Percentiles rank a stretch among this genome's conserved stretches.
Evolutionary conservation across 2,329 filamentous ascomycete genomes (phyloP).

Genomic region (Plenodomus lindquistii): DNA sequence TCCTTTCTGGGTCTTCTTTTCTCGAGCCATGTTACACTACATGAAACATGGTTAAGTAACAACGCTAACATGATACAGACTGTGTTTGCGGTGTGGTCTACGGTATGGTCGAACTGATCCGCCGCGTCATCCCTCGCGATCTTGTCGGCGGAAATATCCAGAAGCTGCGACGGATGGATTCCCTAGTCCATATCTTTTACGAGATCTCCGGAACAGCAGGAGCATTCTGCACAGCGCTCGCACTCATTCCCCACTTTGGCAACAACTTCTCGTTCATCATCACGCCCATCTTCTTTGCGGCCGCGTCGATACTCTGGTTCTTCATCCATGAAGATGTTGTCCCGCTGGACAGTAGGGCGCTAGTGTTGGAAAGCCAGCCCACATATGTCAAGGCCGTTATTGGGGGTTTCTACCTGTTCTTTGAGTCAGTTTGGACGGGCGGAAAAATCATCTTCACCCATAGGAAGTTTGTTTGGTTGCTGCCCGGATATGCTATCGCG

Average conservation of each 20-base stretch:
- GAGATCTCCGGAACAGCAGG: conserved; percentile 54
- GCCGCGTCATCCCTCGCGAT: conserved; percentile 56
- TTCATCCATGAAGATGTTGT: conserved; percentile 51
- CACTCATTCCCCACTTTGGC: conserved; percentile 54
- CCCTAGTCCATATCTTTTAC: conserved; percentile 54
- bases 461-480: conserved; percentile 55
- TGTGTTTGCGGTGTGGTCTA: conserved; percentile 34
- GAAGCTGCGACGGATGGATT: conserved; percentile 54
- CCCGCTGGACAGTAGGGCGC: conserved; percentile 21
- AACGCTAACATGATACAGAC: conserved; percentile 20
- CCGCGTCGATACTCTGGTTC: conserved; percentile 51
- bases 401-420: conserved; percentile 50
- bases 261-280: conserved; percentile 59
- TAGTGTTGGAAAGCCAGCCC: conserved; percentile 30
- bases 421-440: conserved; percentile 53
- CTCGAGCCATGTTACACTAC: no score
- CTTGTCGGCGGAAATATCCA: conserved; percentile 57
- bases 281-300: conserved; percentile 53
- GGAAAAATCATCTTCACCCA: conserved; percentile 53
- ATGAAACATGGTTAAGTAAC: background rate
- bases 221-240: conserved; percentile 55
- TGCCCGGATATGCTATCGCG: conserved; percentile 55
- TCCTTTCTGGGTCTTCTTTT: conserved; percentile 35
- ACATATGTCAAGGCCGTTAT: conserved; percentile 46
- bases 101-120: conserved; percentile 58